Percentiles rank a stretch among this genome's conserved stretches.
These are phyloP conservation scores for Brasenia schreberi DNA, from an alignment of 164 flowering plant genomes.

Conservation along the genomic window DNA sequence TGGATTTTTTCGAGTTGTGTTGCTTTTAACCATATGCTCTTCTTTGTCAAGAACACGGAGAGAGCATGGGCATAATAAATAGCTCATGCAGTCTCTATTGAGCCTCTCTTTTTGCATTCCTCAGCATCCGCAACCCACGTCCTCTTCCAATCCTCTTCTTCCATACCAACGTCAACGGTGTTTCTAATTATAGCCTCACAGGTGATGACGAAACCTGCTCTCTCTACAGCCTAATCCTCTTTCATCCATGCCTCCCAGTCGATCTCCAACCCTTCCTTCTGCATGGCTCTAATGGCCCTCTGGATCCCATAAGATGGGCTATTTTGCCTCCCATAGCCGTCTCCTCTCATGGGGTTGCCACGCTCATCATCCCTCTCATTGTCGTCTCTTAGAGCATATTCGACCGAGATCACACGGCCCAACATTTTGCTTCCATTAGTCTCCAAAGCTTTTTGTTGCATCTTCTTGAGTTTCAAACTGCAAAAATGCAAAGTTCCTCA, in stretches of 20 bases:
- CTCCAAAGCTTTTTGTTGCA: constrained; percentile 81
- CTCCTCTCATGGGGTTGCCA: constrained; percentile 54
- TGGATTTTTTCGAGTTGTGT: constrained; percentile 93
- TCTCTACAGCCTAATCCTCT: constrained; percentile 93
- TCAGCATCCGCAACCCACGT: constrained; percentile 99
- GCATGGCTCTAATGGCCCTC: constrained; percentile 69
- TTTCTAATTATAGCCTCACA: constrained; percentile 72
- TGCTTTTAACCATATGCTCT: constrained; percentile 94
- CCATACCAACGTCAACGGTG: constrained; percentile 83
- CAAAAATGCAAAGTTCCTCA: constrained; percentile 92
- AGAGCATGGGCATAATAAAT: constrained; percentile 91
- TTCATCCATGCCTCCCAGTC: constrained; percentile 91
- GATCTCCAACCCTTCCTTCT: constrained; percentile 58
- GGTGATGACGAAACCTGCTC: constrained; percentile 76
- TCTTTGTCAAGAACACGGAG: constrained; percentile 72
- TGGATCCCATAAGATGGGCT: constrained; percentile 32
- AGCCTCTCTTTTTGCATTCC: constrained; percentile 87
- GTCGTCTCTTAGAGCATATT: constrained; percentile 88
- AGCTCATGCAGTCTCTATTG: constrained; percentile 90
- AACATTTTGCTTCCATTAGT: constrained; percentile 86
- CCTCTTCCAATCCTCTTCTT: constrained; percentile 86
- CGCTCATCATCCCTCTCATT: constrained; percentile 45
- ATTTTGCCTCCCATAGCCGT: constrained; percentile 14
- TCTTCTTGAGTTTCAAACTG: constrained; percentile 87
- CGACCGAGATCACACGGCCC: constrained; percentile 90